phyloP scores from a whole-genome alignment of 352 stramenopile species.

The Pythium oligandrum region DNA sequence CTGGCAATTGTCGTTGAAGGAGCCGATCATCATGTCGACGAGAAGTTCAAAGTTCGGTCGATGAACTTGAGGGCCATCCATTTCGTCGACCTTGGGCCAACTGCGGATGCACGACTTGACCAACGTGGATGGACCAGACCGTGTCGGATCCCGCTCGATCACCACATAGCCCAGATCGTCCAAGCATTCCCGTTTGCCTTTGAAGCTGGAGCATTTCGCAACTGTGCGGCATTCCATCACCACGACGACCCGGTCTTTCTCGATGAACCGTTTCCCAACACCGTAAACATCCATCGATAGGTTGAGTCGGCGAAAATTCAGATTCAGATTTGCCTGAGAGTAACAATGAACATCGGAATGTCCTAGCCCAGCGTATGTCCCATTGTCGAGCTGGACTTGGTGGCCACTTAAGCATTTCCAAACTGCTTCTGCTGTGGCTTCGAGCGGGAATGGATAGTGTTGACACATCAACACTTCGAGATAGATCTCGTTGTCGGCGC shows the following conservation, averaged over 20 bases:
- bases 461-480: slow-evolving; percentile 1
- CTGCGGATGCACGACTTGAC: slow-evolving; percentile 3
- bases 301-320: slow-evolving; percentile 4
- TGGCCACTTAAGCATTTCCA: neutral
- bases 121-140: neutral
- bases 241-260: neutral
- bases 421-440: neutral
- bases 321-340: neutral
- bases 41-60: neutral
- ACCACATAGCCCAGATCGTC: slow-evolving; percentile 5
- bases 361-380: neutral
- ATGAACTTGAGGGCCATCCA: neutral
- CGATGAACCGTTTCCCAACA: neutral
- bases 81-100: neutral
- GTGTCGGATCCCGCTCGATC: neutral
- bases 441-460: neutral
- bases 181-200: neutral
- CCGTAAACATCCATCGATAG: neutral
- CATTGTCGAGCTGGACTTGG: neutral
- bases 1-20: slow-evolving; percentile 5
- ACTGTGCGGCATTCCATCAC: neutral
- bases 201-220: neutral
- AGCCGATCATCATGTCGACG: slow-evolving; percentile 13
- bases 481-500: neutral
- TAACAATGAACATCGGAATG: neutral